phyloP scores from a whole-genome alignment of 306 rosid species.

The Cucumis melo region DNA sequence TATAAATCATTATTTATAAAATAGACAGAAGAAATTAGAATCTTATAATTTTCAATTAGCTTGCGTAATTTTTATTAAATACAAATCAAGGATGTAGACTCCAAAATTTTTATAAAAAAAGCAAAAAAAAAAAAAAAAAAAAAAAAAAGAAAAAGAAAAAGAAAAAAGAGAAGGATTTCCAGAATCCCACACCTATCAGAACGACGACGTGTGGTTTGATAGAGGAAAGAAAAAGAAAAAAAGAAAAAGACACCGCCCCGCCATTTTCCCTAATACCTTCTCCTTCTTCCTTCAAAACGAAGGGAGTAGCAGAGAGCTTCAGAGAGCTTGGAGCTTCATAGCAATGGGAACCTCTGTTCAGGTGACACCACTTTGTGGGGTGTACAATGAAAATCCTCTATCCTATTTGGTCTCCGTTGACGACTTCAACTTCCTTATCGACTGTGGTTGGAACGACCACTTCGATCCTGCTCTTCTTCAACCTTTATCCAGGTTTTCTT shows the following conservation, averaged over 20 bases:
- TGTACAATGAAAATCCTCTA: constrained; percentile 82
- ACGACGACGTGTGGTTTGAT: background rate
- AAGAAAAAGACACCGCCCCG: background rate
- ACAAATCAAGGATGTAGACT: background rate
- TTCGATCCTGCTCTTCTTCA: constrained; percentile 76
- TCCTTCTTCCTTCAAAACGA: background rate
- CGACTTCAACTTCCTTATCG: constrained; percentile 74
- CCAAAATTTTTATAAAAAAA: too few relatives aligned
- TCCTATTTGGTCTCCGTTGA: constrained; percentile 85
- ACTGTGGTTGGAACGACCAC: constrained; percentile 97
- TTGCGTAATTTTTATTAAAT: background rate
- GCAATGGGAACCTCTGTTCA: constrained; percentile 92
- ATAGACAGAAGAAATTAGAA: too few relatives aligned
- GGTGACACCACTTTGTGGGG: constrained; percentile 77
- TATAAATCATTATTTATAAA: too few relatives aligned
- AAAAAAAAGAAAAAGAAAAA: too few relatives aligned
- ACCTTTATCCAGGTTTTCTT: constrained; percentile 66
- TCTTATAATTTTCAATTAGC: too few relatives aligned
- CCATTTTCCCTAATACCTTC: constrained; percentile 3
- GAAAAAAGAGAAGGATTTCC: too few relatives aligned
- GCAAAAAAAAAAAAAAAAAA: too few relatives aligned
- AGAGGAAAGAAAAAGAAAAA: background rate
- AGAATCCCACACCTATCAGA: background rate
- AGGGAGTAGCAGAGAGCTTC: background rate
- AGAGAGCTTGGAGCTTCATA: background rate